These are phyloP conservation scores for Golubevia pallescens DNA, from an alignment of 1,284 basidiomycete genomes.

Conservation along the genomic window DNA sequence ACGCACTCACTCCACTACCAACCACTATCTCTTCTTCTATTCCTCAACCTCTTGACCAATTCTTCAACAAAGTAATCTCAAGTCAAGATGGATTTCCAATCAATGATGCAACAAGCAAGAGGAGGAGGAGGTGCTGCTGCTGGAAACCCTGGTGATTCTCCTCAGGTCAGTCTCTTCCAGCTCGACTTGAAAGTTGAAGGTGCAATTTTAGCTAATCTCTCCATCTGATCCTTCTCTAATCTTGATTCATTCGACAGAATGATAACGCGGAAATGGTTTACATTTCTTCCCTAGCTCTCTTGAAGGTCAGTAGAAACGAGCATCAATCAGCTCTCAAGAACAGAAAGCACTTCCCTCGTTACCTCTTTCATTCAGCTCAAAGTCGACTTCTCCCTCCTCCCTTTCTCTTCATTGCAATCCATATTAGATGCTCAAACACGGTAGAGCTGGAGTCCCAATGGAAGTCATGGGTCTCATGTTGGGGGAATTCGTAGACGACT, in stretches of 20 bases:
- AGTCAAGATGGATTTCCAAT: conserved; percentile 45
- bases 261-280: conserved; percentile 64
- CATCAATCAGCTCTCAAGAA: background rate
- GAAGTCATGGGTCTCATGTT: conserved; percentile 99
- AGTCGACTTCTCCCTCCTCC: conserved; percentile 7
- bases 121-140: conserved; percentile 33
- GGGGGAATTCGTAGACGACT: conserved; percentile 98
- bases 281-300: conserved; percentile 57
- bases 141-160: conserved; percentile 19
- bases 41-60: background rate
- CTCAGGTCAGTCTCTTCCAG: conserved; percentile 1
- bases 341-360: background rate
- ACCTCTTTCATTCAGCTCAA: background rate
- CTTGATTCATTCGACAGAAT: conserved; percentile 63
- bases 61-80: background rate
- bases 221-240: background rate
- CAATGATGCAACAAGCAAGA: conserved; percentile 52
- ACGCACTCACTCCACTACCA: no score
- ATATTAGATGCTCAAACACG: conserved; percentile 95
- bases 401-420: background rate
- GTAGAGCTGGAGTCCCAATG: conserved; percentile 97
- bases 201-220: background rate
- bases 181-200: background rate
- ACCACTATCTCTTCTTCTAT: no score
- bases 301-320: conserved; percentile 27